These are phyloP conservation scores for Lachnum nothofagi DNA, from an alignment of 2,329 filamentous ascomycete genomes.

Conservation along the genomic window DNA sequence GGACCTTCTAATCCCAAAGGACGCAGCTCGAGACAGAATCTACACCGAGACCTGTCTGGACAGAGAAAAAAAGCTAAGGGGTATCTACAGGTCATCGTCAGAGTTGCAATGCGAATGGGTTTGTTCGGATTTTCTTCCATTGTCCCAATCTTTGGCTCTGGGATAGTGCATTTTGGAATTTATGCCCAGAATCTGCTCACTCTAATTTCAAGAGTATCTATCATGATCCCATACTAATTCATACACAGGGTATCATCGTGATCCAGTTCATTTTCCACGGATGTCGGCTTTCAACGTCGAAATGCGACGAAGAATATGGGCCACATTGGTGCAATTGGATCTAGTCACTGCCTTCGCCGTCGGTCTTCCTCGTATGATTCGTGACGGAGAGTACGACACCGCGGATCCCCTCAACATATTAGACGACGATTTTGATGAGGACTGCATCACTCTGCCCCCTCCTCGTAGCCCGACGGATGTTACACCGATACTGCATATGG, in stretches of 20 bases:
- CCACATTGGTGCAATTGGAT: constrained; percentile 53
- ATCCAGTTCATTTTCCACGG: constrained; percentile 42
- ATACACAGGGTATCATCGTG: constrained; percentile 43
- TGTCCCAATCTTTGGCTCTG: background rate
- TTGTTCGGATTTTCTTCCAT: background rate
- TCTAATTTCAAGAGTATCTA: background rate
- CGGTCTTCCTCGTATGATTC: constrained; percentile 61
- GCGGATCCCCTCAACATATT: constrained; percentile 55
- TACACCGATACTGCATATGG: constrained; percentile 51
- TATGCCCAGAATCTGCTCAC: background rate
- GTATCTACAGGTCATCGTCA: constrained; percentile 46
- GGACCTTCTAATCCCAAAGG: no score
- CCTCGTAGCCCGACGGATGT: constrained; percentile 51
- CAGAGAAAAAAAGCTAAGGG: constrained; percentile 33
- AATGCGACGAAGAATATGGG: constrained; percentile 58
- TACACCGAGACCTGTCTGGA: no score
- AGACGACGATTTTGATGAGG: constrained; percentile 58
- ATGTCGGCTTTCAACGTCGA: constrained; percentile 49
- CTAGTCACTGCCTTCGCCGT: constrained; percentile 60
- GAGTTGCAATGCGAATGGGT: constrained; percentile 52
- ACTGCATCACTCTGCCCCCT: constrained; percentile 49
- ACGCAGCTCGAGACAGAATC: no score
- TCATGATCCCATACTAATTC: background rate
- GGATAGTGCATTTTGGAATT: background rate
- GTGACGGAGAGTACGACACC: constrained; percentile 57